A percentile compares a stretch with the other conserved stretches of the same genome.
Evolutionary conservation across 2,329 filamentous ascomycete species (phyloP).

Genomic region (Mycosphaerelloides madeirae): DNA sequence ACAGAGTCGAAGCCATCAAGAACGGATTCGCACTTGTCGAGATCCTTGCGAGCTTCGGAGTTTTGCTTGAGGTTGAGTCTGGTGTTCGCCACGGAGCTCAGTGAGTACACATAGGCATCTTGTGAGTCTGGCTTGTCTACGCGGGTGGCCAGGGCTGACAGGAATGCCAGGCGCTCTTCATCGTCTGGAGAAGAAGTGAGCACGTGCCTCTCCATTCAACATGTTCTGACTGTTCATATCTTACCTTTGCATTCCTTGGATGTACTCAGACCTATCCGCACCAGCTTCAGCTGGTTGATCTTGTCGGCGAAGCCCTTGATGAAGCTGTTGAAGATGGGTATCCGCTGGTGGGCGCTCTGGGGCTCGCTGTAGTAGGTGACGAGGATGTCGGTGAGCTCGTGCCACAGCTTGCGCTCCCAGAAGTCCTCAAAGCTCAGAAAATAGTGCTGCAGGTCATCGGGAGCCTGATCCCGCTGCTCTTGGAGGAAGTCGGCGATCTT

Average conservation of each 20-base stretch:
- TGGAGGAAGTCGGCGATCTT: constrained; percentile 87
- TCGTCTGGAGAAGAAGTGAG: constrained; percentile 58
- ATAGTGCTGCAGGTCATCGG: constrained; percentile 79
- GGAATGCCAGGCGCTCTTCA: constrained; percentile 77
- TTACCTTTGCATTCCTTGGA: constrained; percentile 77
- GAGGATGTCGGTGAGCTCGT: constrained; percentile 88
- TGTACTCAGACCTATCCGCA: constrained; percentile 81
- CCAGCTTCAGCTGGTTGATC: constrained; percentile 98
- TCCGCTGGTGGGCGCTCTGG: constrained; percentile 74
- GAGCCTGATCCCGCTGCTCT: constrained; percentile 81
- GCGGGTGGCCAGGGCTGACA: constrained; percentile 75
- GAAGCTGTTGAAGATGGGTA: constrained; percentile 90
- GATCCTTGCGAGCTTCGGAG: constrained; percentile 76
- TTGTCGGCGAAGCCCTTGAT: constrained; percentile 95
- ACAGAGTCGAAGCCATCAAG: constrained; percentile 91
- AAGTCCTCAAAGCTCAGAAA: constrained; percentile 91
- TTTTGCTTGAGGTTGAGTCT: constrained; percentile 76
- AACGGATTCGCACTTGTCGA: constrained; percentile 81
- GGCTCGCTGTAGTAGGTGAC: constrained; percentile 81
- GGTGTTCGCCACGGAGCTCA: constrained; percentile 80
- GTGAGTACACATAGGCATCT: constrained; percentile 92
- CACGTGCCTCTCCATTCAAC: background rate
- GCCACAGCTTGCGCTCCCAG: constrained; percentile 99
- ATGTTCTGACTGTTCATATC: constrained; percentile 6
- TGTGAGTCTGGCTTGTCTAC: constrained; percentile 90